Evolutionary conservation across 192 early-diverging fungal genomes (phyloP).

Genomic region (Chytriomyces confervae): DNA sequence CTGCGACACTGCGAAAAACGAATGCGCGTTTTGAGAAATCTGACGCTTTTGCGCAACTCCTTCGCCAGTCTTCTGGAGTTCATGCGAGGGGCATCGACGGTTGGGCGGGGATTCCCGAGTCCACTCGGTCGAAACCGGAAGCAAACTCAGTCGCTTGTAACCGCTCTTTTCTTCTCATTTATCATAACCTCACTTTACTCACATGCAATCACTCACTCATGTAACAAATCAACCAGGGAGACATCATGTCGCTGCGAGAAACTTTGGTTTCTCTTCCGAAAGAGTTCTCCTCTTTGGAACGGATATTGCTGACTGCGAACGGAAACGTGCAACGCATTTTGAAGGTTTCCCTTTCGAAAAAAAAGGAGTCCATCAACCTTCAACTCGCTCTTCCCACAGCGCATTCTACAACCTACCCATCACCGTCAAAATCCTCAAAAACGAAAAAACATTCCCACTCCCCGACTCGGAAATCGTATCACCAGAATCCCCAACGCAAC

Average conservation of each 20-base stretch:
- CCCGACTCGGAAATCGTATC: conserved; percentile 2
- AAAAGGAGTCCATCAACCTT: too few species aligned
- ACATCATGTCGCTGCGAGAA: conserved; percentile 58
- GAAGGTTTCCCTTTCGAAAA: conserved; percentile 41
- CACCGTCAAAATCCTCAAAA: conserved; percentile 52
- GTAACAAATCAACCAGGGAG: conserved; percentile 35
- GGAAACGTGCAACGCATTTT: conserved; percentile 63
- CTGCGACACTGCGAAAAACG: too few species aligned
- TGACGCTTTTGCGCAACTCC: too few species aligned
- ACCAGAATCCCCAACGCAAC: neutral
- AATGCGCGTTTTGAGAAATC: too few species aligned
- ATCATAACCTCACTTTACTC: neutral
- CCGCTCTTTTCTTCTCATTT: neutral
- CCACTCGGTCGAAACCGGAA: neutral
- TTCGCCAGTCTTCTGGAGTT: neutral
- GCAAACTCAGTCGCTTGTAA: conserved; percentile 4
- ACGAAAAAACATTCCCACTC: conserved; percentile 25
- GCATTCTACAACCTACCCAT: conserved; percentile 59
- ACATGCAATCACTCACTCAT: too few species aligned
- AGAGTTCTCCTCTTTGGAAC: conserved; percentile 53
- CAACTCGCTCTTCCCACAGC: conserved; percentile 7
- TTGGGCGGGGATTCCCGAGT: neutral
- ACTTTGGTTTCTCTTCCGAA: conserved; percentile 37
- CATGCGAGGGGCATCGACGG: neutral
- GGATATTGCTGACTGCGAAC: conserved; percentile 60